A percentile compares a stretch with the other conserved stretches of the same genome.
Conservation (phyloP, 345 rosid species). For the Moricandia moricandioides region DNA sequence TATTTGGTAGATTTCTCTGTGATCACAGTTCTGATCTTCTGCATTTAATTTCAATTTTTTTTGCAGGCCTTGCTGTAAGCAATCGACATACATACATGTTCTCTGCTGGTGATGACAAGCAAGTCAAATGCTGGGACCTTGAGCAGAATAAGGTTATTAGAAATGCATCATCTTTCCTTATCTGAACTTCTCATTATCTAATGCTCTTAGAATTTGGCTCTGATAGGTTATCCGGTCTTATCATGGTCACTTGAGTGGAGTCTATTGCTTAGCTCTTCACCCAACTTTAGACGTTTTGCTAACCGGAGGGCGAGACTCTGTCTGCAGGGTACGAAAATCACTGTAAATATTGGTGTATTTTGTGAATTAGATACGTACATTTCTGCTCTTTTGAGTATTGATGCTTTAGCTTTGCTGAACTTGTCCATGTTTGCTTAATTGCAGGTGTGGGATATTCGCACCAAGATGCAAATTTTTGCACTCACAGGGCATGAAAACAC, state of each 20-base stretch:
- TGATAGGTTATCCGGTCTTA: conserved; percentile 86
- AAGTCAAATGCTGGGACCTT: conserved; percentile 99
- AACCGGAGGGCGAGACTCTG: conserved; percentile 98
- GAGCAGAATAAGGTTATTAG: conserved; percentile 93
- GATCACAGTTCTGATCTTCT: not conserved
- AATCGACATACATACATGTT: conserved; percentile 88
- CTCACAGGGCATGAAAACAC: conserved; percentile 94
- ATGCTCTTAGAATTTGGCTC: conserved; percentile 2
- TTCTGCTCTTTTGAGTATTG: not conserved
- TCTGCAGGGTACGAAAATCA: conserved; percentile 71
- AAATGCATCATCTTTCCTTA: conserved; percentile 6
- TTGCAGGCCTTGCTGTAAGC: conserved; percentile 91
- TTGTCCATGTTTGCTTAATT: conserved; percentile 31
- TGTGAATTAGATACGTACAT: not conserved
- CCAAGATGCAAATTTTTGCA: conserved; percentile 94
- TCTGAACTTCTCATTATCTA: not conserved
- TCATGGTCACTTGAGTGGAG: conserved; percentile 98
- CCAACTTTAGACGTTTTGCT: conserved; percentile 86
- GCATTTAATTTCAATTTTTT: not conserved
- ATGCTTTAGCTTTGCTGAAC: conserved; percentile 7
- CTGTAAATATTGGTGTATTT: not conserved
- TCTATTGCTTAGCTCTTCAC: conserved; percentile 97
- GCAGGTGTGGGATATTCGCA: conserved; percentile 99
- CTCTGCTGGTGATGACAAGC: conserved; percentile 99
- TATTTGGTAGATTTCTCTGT: not conserved